Percentiles rank a stretch among this genome's conserved stretches.
Evolutionary conservation across 2,329 filamentous ascomycete species (phyloP).

Genomic region (Fusarium zealandicum): DNA sequence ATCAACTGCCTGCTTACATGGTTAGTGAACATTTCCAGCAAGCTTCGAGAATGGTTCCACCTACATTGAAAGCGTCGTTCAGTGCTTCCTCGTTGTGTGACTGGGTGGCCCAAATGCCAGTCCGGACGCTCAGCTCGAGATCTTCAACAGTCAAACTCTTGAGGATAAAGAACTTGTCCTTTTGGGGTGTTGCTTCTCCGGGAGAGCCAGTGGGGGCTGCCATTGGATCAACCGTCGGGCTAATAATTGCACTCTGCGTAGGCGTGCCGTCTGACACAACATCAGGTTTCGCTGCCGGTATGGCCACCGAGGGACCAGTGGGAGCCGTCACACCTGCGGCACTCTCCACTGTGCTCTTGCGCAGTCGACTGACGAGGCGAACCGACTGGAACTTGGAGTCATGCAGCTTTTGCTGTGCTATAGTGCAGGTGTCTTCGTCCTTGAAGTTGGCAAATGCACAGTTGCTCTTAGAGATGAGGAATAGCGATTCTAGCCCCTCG

Average conservation of each 20-base stretch:
- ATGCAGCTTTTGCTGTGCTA: constrained; percentile 84
- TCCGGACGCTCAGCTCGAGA: constrained; percentile 85
- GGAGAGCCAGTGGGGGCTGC: not conserved
- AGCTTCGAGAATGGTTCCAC: constrained; percentile 27
- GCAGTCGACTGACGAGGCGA: constrained; percentile 82
- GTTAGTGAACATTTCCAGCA: constrained; percentile 3
- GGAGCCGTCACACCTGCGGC: constrained; percentile 58
- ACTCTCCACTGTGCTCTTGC: constrained; percentile 62
- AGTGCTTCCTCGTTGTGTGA: constrained; percentile 87
- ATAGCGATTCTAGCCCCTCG: constrained; percentile 82
- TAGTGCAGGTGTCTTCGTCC: constrained; percentile 75
- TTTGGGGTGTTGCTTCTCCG: constrained; percentile 42
- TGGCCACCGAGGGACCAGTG: constrained; percentile 60
- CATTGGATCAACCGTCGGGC: constrained; percentile 9
- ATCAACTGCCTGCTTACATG: constrained; percentile 68
- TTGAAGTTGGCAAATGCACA: constrained; percentile 97
- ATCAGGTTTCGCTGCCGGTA: constrained; percentile 34
- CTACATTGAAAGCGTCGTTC: constrained; percentile 83
- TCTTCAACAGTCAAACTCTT: constrained; percentile 94
- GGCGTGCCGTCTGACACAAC: constrained; percentile 13
- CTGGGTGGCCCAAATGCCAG: constrained; percentile 92
- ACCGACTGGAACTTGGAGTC: constrained; percentile 90
- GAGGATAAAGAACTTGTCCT: constrained; percentile 87
- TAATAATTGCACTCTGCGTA: constrained; percentile 3
- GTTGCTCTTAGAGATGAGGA: constrained; percentile 95